A percentile compares a stretch with the other conserved stretches of the same genome.
phyloP scores from a whole-genome alignment of 2,329 filamentous ascomycete species.

The Aspergillus sp. region DNA sequence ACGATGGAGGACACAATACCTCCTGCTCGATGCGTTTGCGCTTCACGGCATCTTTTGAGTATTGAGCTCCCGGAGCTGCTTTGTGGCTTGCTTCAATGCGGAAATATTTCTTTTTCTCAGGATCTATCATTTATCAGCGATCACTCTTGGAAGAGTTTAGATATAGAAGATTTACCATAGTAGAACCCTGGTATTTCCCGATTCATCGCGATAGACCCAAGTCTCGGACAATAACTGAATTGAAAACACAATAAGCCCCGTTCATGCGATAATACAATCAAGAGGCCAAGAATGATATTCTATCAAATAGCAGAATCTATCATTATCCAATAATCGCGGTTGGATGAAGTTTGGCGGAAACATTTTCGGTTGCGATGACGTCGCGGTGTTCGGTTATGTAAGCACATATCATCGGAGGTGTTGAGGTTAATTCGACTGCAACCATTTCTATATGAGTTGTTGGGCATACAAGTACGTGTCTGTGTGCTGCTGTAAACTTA shows the following conservation, averaged over 20 bases:
- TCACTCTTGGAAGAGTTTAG: not conserved
- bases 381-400: too few relatives aligned
- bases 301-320: too few relatives aligned
- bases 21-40: slow-evolving; percentile 46
- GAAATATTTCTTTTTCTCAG: slow-evolving; percentile 60
- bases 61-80: slow-evolving; percentile 46
- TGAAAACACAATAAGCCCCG: not conserved
- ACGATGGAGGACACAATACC: slow-evolving; percentile 13
- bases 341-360: too few relatives aligned
- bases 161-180: slow-evolving; percentile 19
- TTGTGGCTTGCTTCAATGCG: slow-evolving; percentile 52
- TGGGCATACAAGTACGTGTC: too few relatives aligned
- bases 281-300: too few relatives aligned
- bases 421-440: too few relatives aligned
- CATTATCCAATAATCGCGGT: too few relatives aligned
- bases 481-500: too few relatives aligned
- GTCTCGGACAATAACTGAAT: not conserved
- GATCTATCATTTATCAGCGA: slow-evolving; percentile 19
- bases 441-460: too few relatives aligned
- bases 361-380: too few relatives aligned
- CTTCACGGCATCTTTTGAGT: slow-evolving; percentile 55
- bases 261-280: too few relatives aligned
- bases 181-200: slow-evolving; percentile 29
- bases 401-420: too few relatives aligned
- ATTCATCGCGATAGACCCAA: slow-evolving; percentile 15